phyloP scores from a whole-genome alignment of 2,329 filamentous ascomycete species.

The Polytolypa hystricis region DNA sequence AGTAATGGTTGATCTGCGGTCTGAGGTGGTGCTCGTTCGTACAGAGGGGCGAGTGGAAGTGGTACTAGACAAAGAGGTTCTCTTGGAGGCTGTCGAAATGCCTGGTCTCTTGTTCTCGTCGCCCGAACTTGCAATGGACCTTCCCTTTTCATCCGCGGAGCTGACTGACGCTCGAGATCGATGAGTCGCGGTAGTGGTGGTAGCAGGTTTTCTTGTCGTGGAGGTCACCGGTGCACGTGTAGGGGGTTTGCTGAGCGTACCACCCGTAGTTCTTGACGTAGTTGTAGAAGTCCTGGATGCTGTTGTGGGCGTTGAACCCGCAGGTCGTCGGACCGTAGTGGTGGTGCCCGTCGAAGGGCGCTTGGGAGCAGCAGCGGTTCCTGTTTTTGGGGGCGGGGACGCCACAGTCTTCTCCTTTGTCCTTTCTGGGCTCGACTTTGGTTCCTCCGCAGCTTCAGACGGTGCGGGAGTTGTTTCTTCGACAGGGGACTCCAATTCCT shows the following conservation, averaged over 20 bases:
- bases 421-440: constrained; percentile 25
- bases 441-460: constrained; percentile 14
- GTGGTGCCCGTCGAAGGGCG: constrained; percentile 26
- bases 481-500: neutral
- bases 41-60: constrained; percentile 24
- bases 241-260: constrained; percentile 34
- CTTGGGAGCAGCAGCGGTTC: constrained; percentile 20
- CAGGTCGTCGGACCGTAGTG: constrained; percentile 21
- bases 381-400: constrained; percentile 24
- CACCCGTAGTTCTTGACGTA: constrained; percentile 22
- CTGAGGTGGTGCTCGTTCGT: constrained; percentile 23
- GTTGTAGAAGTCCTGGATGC: constrained; percentile 21
- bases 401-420: constrained; percentile 23
- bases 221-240: constrained; percentile 29
- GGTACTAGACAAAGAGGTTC: constrained; percentile 33
- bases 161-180: constrained; percentile 32
- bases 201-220: constrained; percentile 12
- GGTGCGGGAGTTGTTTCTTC: constrained; percentile 17
- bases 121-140: constrained; percentile 32
- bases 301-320: constrained; percentile 14
- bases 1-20: constrained; percentile 29
- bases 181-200: constrained; percentile 28
- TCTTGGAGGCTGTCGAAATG: constrained; percentile 33
- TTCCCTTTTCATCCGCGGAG: constrained; percentile 33
- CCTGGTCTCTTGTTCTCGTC: constrained; percentile 32